These are phyloP conservation scores for Fusarium paranaense DNA, from an alignment of 2,329 filamentous ascomycete genomes.

Conservation along the genomic window DNA sequence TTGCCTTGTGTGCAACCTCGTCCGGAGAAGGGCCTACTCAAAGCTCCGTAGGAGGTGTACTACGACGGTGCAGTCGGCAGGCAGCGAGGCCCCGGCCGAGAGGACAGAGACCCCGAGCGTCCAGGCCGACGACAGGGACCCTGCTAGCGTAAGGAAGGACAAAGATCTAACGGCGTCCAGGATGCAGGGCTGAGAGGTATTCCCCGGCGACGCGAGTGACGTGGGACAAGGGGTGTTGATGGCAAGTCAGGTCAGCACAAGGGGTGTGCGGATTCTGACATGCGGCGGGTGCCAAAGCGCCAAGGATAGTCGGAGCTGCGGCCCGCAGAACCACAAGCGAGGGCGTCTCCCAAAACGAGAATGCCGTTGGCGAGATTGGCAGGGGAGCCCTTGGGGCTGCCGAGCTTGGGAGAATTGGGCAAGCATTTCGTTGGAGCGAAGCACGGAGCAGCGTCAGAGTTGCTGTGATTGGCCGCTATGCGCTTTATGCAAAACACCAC, in stretches of 20 bases:
- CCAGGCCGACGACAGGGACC: background rate
- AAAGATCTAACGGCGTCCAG: constrained; percentile 27
- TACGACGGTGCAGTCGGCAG: background rate
- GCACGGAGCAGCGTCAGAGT: background rate
- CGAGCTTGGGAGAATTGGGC: constrained; percentile 11
- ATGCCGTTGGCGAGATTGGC: constrained; percentile 37
- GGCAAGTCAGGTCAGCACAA: background rate
- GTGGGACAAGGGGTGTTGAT: background rate
- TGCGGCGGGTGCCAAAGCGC: constrained; percentile 2
- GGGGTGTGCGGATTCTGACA: constrained; percentile 9
- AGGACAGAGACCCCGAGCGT: background rate
- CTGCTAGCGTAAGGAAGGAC: constrained; percentile 1
- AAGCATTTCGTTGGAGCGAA: constrained; percentile 1
- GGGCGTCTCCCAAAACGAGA: constrained; percentile 12
- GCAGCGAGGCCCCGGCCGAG: constrained; percentile 4
- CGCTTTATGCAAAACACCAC: constrained; percentile 1
- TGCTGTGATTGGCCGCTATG: background rate
- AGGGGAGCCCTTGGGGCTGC: constrained; percentile 23
- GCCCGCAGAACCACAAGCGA: constrained; percentile 28
- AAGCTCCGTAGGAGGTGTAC: background rate
- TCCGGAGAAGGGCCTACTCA: background rate
- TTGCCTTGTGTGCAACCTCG: background rate
- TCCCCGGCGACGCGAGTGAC: background rate
- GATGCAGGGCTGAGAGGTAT: background rate
- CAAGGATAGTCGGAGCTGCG: constrained; percentile 28